Percentiles rank a stretch among this genome's conserved stretches.
phyloP scores from a whole-genome alignment of 805 yeast species.

The Yarrowia osloensis region DNA sequence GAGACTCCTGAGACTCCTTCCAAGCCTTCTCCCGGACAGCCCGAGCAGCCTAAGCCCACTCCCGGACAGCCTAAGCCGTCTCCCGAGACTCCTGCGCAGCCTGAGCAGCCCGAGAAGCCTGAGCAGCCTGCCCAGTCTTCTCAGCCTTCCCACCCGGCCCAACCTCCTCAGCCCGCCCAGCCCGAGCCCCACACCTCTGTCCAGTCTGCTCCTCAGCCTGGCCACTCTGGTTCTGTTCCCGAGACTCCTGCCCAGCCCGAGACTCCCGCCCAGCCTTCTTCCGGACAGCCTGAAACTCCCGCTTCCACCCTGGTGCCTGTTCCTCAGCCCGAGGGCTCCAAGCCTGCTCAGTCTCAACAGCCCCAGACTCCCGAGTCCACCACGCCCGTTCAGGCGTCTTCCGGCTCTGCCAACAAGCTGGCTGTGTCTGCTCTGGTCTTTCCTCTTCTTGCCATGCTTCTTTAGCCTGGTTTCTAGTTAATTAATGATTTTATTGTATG shows the following conservation, averaged over 20 bases:
- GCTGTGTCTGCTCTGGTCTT: background rate
- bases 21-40: background rate
- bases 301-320: conserved; percentile 4
- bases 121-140: background rate
- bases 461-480: background rate
- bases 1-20: background rate
- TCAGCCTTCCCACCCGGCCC: too few relatives aligned
- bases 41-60: background rate
- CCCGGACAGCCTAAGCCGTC: background rate
- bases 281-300: background rate
- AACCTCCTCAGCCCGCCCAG: too few relatives aligned
- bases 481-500: background rate
- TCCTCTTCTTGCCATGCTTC: conserved; percentile 17
- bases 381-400: conserved; percentile 7
- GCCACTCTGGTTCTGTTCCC: background rate
- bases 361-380: background rate
- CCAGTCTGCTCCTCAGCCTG: too few relatives aligned
- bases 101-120: background rate
- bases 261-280: background rate
- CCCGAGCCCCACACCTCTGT: background rate
- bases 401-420: conserved; percentile 8
- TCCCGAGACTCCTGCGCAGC: background rate
- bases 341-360: conserved; percentile 3
- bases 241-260: background rate
- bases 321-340: background rate